A percentile compares a stretch with the other conserved stretches of the same genome.
phyloP scores from a whole-genome alignment of 2,329 filamentous ascomycete species.

The Xylaria digitata region DNA sequence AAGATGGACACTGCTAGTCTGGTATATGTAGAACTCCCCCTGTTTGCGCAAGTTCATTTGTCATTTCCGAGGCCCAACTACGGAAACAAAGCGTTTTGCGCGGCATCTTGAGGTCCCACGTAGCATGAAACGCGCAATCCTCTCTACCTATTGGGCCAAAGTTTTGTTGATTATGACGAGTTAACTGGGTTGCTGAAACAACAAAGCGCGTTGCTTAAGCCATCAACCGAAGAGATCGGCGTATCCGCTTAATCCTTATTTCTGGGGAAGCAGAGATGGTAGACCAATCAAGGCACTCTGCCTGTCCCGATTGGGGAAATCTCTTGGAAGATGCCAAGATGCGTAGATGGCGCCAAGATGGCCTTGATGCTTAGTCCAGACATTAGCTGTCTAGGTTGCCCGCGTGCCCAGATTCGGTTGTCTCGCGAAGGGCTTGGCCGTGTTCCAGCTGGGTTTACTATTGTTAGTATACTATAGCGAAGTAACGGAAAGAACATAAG shows the following conservation, averaged over 20 bases:
- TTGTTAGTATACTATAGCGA: too few species aligned
- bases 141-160: too few species aligned
- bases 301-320: constrained; percentile 23
- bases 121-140: background rate
- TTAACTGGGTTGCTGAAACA: constrained; percentile 14
- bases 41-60: too few species aligned
- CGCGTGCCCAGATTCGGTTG: too few species aligned
- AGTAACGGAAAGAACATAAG: constrained; percentile 18
- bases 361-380: constrained; percentile 14
- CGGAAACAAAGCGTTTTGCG: too few species aligned
- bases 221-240: constrained; percentile 15
- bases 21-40: too few species aligned
- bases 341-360: constrained; percentile 10
- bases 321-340: background rate
- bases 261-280: constrained; percentile 9
- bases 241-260: background rate
- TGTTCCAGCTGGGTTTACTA: too few species aligned
- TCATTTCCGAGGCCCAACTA: too few species aligned
- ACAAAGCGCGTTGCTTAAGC: constrained; percentile 9
- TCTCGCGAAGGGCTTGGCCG: too few species aligned
- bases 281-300: constrained; percentile 15
- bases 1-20: too few species aligned
- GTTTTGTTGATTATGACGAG: constrained; percentile 2
- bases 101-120: background rate
- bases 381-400: constrained; percentile 5